A percentile compares a stretch with the other conserved stretches of the same genome.
These are phyloP conservation scores for Colletotrichum tabaci DNA, from an alignment of 2,329 filamentous ascomycete genomes.

Conservation along the genomic window DNA sequence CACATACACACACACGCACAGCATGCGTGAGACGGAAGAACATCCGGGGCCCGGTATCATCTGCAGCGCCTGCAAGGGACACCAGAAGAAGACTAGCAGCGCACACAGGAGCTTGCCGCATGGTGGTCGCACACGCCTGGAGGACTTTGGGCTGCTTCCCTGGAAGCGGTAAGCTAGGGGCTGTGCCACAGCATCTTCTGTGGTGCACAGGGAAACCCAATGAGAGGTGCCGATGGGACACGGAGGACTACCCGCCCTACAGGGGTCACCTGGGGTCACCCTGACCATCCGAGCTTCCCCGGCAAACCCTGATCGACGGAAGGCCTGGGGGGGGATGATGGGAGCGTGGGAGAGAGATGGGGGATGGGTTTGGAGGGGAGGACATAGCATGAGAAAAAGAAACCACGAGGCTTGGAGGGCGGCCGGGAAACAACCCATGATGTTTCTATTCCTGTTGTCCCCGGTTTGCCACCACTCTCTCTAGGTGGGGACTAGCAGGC, in stretches of 20 bases:
- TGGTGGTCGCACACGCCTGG: neutral
- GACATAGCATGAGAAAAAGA: too few species aligned
- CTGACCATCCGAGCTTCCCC: conserved; percentile 24
- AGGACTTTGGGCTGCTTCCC: neutral
- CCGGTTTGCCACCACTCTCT: too few species aligned
- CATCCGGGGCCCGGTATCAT: conserved; percentile 29
- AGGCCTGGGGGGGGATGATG: neutral
- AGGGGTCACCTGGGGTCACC: conserved; percentile 15
- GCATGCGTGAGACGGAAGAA: conserved; percentile 1
- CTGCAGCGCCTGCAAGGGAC: conserved; percentile 41
- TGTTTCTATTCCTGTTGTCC: too few species aligned
- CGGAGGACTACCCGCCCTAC: neutral
- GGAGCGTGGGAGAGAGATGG: too few species aligned
- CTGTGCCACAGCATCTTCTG: conserved; percentile 3
- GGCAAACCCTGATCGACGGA: conserved; percentile 22
- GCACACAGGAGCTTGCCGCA: neutral
- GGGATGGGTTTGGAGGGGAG: too few species aligned
- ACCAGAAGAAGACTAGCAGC: conserved; percentile 27
- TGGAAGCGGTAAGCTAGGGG: conserved; percentile 11
- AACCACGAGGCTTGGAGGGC: too few species aligned
- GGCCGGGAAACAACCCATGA: too few species aligned
- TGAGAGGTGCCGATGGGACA: neutral
- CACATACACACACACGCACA: neutral
- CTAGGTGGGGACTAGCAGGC: too few species aligned
- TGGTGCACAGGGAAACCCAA: neutral